Base-by-base conservation (phyloP, 495 filamentous ascomycete genomes). In the Penicillium coprophilum region DNA sequence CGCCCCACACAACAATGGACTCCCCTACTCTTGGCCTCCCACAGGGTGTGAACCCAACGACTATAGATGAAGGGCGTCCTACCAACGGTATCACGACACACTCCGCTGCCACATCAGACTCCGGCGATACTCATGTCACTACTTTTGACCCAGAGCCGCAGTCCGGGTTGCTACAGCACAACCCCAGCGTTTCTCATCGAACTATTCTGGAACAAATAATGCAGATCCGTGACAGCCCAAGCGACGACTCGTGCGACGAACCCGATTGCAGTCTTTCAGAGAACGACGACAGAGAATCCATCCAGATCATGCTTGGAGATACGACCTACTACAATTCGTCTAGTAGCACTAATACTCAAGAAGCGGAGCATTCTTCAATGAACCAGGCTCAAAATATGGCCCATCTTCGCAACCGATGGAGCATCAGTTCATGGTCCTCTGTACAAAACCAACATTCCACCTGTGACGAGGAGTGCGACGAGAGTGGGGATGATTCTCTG, bases 11-110 rank as follows among this genome's bases (percentile, higher is more conserved):
- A 15, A 64, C 67, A 6, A 75, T 72, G 63, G 87, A 91, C 58
- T 91, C 88, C 21, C 87, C 87, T 10, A 89, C 82, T 2, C 71
- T 94, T 23, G 89, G 90, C 12, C 82, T 86, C 47, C 83, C 85
- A 11, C 81, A 80, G 32, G 78, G 77, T 41, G 84, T 85, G 50
- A 72, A 79, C 20, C 55, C 61, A 30, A 69, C 68, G 10, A 28
- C 31, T 23, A 5, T 32, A 27, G 41, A 24, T 57, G 53, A 23
- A 56, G 66, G 21, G 36, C 32, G 38, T 46, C 57, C 30, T 63
- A 73, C 43, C 71, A 76, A 80, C 7, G 48, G 46, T 32, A 60
- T 80, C 17, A 81, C 61, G 28, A 75, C 77, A 23, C 49, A 58
- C 3, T 78, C 77, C 8, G 69, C 73, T 4, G 40, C 71, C 27